These are phyloP conservation scores for Incumbomyces delicatus DNA, from an alignment of 2,329 filamentous ascomycete species.

Conservation along the genomic window DNA sequence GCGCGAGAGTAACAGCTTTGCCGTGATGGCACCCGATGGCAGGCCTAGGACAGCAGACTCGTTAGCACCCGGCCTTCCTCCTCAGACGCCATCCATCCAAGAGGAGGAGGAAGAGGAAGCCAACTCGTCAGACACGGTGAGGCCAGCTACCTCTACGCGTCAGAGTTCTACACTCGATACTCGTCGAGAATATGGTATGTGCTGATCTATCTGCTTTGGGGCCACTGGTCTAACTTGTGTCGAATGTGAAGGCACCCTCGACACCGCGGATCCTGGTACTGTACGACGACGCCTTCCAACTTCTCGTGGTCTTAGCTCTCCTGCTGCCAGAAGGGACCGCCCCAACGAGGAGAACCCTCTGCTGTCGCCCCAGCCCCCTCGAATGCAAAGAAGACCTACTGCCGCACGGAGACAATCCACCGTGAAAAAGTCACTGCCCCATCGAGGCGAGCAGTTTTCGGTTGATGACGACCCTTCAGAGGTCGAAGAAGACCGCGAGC, in stretches of 20 bases:
- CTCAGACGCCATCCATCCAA: conserved; percentile 4
- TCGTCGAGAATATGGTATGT: conserved; percentile 7
- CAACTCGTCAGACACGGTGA: not conserved
- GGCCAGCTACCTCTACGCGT: not conserved
- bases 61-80: not conserved
- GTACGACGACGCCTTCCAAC: not conserved
- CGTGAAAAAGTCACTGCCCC: conserved; percentile 53
- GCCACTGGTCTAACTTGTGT: not conserved
- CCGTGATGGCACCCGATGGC: not conserved
- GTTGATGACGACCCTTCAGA: conserved; percentile 80
- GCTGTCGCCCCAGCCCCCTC: conserved; percentile 26
- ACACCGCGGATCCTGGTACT: not conserved
- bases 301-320: conserved; percentile 3
- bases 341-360: conserved; percentile 35
- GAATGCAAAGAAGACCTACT: conserved; percentile 58
- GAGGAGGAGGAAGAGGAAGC: conserved; percentile 4
- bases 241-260: not conserved
- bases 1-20: too few species aligned
- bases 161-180: not conserved
- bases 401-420: conserved; percentile 67
- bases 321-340: not conserved
- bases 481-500: conserved; percentile 54
- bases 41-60: not conserved
- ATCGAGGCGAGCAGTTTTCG: conserved; percentile 79
- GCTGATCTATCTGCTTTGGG: not conserved